Evolutionary conservation across 2,329 filamentous ascomycete genomes (phyloP), one percentile per base, ranked within the genome.

Genomic region (Aureobasidium pullulans): DNA sequence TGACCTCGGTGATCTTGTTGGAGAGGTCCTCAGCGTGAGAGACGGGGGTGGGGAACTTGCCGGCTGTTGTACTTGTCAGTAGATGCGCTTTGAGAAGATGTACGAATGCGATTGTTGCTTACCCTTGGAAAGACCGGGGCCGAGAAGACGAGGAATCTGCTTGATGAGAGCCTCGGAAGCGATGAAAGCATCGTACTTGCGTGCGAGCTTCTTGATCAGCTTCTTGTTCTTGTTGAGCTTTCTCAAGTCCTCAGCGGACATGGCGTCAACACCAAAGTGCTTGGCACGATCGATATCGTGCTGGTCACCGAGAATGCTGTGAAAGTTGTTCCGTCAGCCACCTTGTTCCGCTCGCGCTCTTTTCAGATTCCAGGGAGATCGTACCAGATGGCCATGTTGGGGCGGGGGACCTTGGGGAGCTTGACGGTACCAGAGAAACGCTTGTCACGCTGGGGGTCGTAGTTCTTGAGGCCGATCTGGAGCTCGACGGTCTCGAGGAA

Each of bases 151-250:
- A 72, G 94, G 94, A 73, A 99, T 97, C 85, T 96, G 92, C 88
- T 96, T 96, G 88, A 99, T 96, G 75, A 99, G 83, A 74, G 88
- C 83, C 76, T 99, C 94, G 76, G 93, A 97, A 77, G 94, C 89
- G 76, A 99, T 81, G 83, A 99, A 99, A 71, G 94, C 94, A 80
- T 99, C 94, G 87, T 99, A 97, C 85, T 99, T 99, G 87, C 92
- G 91, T 66, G 94, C 94, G 69, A 99, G 89, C 89, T 99, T 99
- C 91, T 99, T 99, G 88, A 99, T 96, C 75, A 97, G 88, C 89
- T 99, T 99, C 90, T 99, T 97, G 90, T 99, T 99, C 90, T 99
- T 99, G 89, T 99, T 99, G 71, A 99, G 90, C 89, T 99, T 99
- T 90, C 99, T 99, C 82, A 99, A 82, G 81, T 99, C 94, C 74